phyloP scores from a whole-genome alignment of 176 grass and related monocot genomes.

The Juncus effusus region DNA sequence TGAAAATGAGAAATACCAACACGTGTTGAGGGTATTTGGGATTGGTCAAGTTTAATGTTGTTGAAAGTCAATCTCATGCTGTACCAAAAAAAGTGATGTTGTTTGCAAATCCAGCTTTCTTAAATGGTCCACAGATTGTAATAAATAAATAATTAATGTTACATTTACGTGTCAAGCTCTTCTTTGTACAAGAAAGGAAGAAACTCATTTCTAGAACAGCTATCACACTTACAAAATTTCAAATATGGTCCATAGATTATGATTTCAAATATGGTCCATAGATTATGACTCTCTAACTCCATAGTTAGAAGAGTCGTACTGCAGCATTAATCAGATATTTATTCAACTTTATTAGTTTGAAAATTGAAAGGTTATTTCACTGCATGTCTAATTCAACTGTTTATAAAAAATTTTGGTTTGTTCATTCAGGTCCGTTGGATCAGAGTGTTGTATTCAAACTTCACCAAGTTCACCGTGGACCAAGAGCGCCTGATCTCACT shows the following conservation, averaged over 20 bases:
- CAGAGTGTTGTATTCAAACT: slow-evolving; percentile 83
- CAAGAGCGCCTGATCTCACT: slow-evolving; percentile 78
- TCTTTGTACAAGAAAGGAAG: background rate
- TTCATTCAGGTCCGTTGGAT: slow-evolving; percentile 72
- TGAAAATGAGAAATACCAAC: background rate
- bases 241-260: slow-evolving; percentile 23
- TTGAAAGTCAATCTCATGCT: slow-evolving; percentile 21
- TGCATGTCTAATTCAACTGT: no score
- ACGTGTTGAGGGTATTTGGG: slow-evolving; percentile 24
- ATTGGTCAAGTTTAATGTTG: slow-evolving; percentile 15
- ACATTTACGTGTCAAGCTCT: background rate
- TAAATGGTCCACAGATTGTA: no score
- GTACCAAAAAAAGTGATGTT: background rate
- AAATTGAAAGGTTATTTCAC: no score
- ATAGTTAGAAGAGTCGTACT: no score
- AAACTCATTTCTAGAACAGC: no score
- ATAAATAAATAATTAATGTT: no score
- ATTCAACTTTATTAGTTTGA: no score
- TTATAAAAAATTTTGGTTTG: background rate
- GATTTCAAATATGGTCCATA: slow-evolving; percentile 17
- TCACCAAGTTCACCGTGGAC: slow-evolving; percentile 63
- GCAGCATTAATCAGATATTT: no score
- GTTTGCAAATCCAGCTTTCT: background rate
- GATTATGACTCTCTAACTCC: background rate
- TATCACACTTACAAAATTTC: no score